Evolutionary conservation across 306 rosid genomes (phyloP), one percentile per base, ranked within the genome.

Genomic region (Rubus parviflorus): DNA sequence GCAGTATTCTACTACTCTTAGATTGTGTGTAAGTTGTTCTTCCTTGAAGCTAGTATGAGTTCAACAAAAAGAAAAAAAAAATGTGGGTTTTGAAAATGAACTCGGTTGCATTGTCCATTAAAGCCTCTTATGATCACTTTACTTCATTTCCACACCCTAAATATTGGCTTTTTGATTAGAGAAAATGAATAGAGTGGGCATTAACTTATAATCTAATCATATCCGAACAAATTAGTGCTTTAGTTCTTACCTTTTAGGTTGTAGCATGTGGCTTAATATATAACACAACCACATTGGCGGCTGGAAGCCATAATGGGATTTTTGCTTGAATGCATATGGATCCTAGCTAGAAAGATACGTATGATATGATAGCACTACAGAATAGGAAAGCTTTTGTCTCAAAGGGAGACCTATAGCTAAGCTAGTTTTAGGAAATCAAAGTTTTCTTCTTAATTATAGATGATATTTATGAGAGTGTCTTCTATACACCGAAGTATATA

Each of bases 61-160:
- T 76, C 70, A 77, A 56, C 77, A 35, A 75, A 72, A 42, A 49
- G 37, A 66, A 66, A 45, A 57, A 65, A 66, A 45, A 57, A 65
- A n/a, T 42, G 64, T 35, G 71, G 17, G 16, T 35, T 70, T 70
- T 66, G 63, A 46, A 47, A n/a, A n/a, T n/a, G n/a, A n/a, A n/a
- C n/a, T n/a, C n/a, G n/a, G n/a, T n/a, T n/a, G n/a, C n/a, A 66
- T 30, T 30, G 35, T 30, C 35, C 35, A 30, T 8, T 53, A 51
- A 70, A 76, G 82, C 48, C 77, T 78, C 74, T 43, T 66, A 61
- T 25, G 61, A 72, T 81, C 79, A 52, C 67, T 79, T 60, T 51
- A 79, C 35, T 81, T 77, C 73, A 72, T 84, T 75, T 61, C 72
- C 54, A 10, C 42, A 23, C 23, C 30, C 11, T 70, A 58, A 51